Base-by-base conservation (phyloP, 2,329 filamentous ascomycete species). In the Fusarium sp. region DNA sequence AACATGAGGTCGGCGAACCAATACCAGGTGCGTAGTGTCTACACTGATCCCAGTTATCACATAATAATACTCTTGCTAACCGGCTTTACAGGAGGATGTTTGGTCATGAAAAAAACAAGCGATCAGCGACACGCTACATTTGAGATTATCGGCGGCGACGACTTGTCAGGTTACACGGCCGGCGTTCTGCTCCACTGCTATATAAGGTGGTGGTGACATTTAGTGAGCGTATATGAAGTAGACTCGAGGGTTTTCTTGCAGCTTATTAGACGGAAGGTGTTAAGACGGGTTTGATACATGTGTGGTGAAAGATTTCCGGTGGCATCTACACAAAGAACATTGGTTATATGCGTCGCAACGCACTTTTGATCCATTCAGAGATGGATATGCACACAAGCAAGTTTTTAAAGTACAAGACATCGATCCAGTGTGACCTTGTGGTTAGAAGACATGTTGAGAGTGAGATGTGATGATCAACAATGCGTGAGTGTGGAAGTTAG, bases 1-100 rank as follows among this genome's bases (percentile, higher is more conserved):
- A 90, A 90, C 74, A 97, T 99, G 95, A 90, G 96, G 76, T 90
- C 92, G 71, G 90, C 91, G 70, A 97, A 97, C 80, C 93, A 96
- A 80, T 99, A 99, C 84, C 96, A 99, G 86, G 96, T 90, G 87
- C 63, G 83, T 30, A 30, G 28, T 81, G 30, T 22, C 40, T 37
- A 52, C 44, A 30, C n/a, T 55, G 61, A 44, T 28, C 45, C 37
- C 26, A 20, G 19, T 30, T 37, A 22, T 26, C n/a, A 14, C 43
- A 39, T 35, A 11, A 10, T 41, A 44, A 19, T 56, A 40, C 47
- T 48, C 17, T 43, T 62, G 43, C 71, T 75, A 22, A 75, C 56
- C 37, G 30, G 30, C 47, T 48, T 70, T 37, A 74, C 66, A 91
- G 89, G 89, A 91, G 85, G 89, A 91, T 75, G 89, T 91, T 51